phyloP scores from a whole-genome alignment of 371 early-diverging fungal species.

The Mucor circinelloides region DNA sequence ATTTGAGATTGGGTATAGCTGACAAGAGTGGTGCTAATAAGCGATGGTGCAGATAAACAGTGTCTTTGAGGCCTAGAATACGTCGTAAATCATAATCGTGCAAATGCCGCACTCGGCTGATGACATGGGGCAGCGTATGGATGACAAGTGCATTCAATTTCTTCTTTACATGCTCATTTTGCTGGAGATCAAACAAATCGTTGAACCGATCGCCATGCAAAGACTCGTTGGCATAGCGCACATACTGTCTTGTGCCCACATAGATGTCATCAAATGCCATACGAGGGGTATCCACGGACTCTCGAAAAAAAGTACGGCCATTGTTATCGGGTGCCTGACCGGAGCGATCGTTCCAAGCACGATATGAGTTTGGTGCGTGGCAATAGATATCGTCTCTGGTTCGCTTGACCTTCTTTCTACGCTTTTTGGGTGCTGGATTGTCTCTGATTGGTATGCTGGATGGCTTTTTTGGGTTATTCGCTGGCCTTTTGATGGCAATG shows the following conservation, averaged over 20 bases:
- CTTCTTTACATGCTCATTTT: neutral
- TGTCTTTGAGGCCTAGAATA: neutral
- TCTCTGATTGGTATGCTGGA: neutral
- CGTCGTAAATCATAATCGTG: constrained; percentile 12
- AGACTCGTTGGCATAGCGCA: neutral
- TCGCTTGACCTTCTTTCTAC: constrained; percentile 1
- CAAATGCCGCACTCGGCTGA: neutral
- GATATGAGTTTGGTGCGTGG: neutral
- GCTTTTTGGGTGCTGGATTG: neutral
- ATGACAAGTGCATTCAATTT: neutral
- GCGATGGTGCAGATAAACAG: constrained; percentile 20
- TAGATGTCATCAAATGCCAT: constrained; percentile 16
- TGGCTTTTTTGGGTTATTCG: neutral
- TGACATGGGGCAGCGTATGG: constrained; percentile 8
- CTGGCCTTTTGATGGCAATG: neutral
- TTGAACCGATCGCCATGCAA: neutral
- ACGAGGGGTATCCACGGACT: neutral
- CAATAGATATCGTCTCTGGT: constrained; percentile 16
- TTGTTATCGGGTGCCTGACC: constrained; percentile 2
- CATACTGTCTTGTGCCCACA: neutral
- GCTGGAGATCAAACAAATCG: neutral
- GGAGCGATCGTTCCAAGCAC: neutral
- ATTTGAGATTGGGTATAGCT: neutral
- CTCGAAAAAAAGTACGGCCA: neutral
- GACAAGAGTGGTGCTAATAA: constrained; percentile 9